A percentile compares a stretch with the other conserved stretches of the same genome.
Evolutionary conservation across 352 stramenopile species (phyloP).

Genomic region (Pythium brachiatum): DNA sequence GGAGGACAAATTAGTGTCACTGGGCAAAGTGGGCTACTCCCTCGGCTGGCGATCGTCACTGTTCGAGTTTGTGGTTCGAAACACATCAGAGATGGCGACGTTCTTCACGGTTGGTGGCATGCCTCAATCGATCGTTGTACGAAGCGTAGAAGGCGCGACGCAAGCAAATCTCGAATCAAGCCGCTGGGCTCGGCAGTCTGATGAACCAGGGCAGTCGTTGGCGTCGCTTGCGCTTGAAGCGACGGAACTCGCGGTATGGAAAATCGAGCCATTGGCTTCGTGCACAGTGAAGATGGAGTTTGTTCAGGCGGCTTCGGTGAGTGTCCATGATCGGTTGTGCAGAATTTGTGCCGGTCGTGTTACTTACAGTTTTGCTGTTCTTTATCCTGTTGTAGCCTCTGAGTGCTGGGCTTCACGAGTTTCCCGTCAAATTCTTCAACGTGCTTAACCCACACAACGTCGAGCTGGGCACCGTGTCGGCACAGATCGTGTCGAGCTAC

Average conservation of each 20-base stretch:
- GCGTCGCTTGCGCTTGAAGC: constrained; percentile 11
- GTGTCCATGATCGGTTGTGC: not conserved
- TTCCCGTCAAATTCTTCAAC: constrained; percentile 67
- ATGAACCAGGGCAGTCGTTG: constrained; percentile 8
- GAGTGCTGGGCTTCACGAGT: constrained; percentile 51
- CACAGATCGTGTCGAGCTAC: constrained; percentile 85
- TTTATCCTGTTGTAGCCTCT: constrained; percentile 36
- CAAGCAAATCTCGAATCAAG: not conserved
- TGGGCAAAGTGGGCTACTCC: constrained; percentile 84
- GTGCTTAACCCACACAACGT: constrained; percentile 80
- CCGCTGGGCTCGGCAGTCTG: not conserved
- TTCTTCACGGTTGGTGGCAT: constrained; percentile 63
- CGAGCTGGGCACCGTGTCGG: constrained; percentile 53
- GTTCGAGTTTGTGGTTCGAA: constrained; percentile 69
- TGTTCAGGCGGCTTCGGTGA: constrained; percentile 58
- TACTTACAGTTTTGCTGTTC: not conserved
- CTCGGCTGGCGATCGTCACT: constrained; percentile 67
- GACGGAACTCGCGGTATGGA: constrained; percentile 40
- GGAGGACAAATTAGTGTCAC: constrained; percentile 43
- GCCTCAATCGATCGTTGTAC: constrained; percentile 50
- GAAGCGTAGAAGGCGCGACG: constrained; percentile 25
- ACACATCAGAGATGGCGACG: constrained; percentile 60
- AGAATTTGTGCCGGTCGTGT: not conserved
- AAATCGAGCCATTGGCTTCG: constrained; percentile 35
- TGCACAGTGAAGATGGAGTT: constrained; percentile 75